Conservation (phyloP, 1,284 basidiomycete genomes). For the Ganoderma sinense region DNA sequence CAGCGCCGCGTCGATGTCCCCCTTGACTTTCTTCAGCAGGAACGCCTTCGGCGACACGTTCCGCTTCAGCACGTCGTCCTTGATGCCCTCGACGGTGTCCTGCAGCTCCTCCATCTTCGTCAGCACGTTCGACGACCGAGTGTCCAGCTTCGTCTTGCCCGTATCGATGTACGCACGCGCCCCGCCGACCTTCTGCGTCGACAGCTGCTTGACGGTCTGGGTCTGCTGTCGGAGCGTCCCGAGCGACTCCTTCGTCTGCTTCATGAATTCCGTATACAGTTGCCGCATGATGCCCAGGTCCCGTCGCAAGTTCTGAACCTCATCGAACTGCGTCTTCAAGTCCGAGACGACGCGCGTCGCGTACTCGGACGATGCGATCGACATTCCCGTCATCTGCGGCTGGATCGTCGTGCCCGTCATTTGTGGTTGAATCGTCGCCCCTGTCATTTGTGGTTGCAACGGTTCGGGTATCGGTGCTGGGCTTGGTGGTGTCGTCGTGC, state of each 20-base stretch:
- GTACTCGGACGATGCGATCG: conserved; percentile 76
- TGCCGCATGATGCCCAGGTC: conserved; percentile 95
- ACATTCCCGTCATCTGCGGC: conserved; percentile 78
- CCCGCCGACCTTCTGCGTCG: conserved; percentile 84
- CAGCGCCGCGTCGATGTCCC: conserved; percentile 77
- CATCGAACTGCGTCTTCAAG: conserved; percentile 92
- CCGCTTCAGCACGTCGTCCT: conserved; percentile 91
- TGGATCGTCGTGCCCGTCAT: conserved; percentile 72
- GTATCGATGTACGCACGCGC: conserved; percentile 90
- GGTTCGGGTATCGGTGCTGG: conserved; percentile 18
- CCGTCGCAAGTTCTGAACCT: conserved; percentile 91
- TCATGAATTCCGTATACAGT: conserved; percentile 92
- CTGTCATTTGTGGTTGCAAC: conserved; percentile 45
- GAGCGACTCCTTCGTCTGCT: conserved; percentile 88
- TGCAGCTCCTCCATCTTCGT: conserved; percentile 95
- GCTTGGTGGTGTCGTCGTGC: conserved; percentile 27
- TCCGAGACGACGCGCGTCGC: conserved; percentile 78
- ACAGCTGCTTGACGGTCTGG: conserved; percentile 85
- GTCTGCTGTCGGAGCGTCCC: conserved; percentile 83
- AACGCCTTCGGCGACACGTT: conserved; percentile 86
- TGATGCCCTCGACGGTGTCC: conserved; percentile 90
- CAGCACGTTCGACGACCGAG: conserved; percentile 88
- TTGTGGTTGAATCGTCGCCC: conserved; percentile 42
- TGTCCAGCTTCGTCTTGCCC: conserved; percentile 91
- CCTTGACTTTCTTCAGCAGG: conserved; percentile 77